Evolutionary conservation across 75 land plant genomes (phyloP), one percentile per base, ranked within the genome.

Genomic region (Isoetes taiwanensis): DNA sequence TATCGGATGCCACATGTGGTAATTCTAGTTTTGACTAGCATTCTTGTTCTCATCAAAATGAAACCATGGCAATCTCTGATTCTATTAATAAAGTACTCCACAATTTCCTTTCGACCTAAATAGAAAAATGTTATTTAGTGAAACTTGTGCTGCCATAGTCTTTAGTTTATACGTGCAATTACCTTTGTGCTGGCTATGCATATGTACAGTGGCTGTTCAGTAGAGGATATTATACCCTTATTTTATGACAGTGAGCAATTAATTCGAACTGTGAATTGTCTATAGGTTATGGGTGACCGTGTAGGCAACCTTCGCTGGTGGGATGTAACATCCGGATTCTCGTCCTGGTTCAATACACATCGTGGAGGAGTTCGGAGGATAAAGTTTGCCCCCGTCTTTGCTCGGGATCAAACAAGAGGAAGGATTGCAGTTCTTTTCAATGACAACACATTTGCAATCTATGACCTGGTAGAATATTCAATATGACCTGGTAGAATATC

Each of bases 1-100:
- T 93, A 93, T 59, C 95, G 98, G 21, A 70, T 79, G 50, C 98
- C 98, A 32, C 98, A 93, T 75, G 98, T 93, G 48, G 98, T 93
- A 93, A 70, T 76, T 72, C 34, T 72, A 25, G 10, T 52, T 20
- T 17, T 54, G 39, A 10, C 12, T 19, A 26, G 30, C 12, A 9
- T 11, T 1, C 26, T 37, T 32, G 48, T 53, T 59, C 2, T 24
- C 0, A n/a, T n/a, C n/a, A n/a, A n/a, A n/a, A n/a, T n/a, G n/a
- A n/a, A n/a, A n/a, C n/a, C n/a, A n/a, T n/a, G 21, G 2, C 34
- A 63, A 20, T 9, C 27, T 32, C 25, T 12, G 21, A 16, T 24
- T 52, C 8, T 52, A 3, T 19, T 25, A 1, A 52, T 5, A 19
- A 6, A 40, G 24, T 3, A 19, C 34, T n/a, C 0, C 56, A 23